phyloP scores from a whole-genome alignment of 768 basidiomycete species.

The Boletus bicolor region DNA sequence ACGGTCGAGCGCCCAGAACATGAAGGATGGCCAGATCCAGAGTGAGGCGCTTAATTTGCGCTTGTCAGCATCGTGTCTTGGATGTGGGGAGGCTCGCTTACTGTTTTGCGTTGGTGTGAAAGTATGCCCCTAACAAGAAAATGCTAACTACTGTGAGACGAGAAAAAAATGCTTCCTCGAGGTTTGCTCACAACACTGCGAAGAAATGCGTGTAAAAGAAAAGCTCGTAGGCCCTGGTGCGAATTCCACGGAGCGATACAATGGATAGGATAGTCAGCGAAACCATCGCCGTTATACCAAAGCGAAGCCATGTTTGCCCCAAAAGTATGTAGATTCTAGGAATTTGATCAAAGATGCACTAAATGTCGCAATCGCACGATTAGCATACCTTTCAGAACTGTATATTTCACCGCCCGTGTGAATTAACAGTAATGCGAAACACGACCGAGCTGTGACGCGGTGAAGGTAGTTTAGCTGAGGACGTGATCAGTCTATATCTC shows the following conservation, averaged over 20 bases:
- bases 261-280: constrained; percentile 43
- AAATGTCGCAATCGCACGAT: too few species aligned
- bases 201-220: constrained; percentile 51
- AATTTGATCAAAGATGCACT: not conserved
- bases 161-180: fast-evolving
- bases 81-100: constrained; percentile 6
- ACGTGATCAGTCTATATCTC: not conserved
- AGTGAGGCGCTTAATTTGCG: constrained; percentile 8
- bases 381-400: not conserved
- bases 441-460: constrained; percentile 46
- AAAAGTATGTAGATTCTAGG: not conserved
- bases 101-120: constrained; percentile 31
- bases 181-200: constrained; percentile 36
- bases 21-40: constrained; percentile 33
- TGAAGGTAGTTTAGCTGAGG: constrained; percentile 43
- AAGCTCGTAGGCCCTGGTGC: constrained; percentile 45
- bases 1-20: constrained; percentile 45
- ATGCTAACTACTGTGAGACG: constrained; percentile 18
- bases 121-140: constrained; percentile 40
- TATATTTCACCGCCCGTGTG: constrained; percentile 36
- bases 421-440: constrained; percentile 46
- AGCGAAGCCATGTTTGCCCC: constrained; percentile 19
- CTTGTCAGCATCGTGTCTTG: not conserved
- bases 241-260: constrained; percentile 48
- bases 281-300: constrained; percentile 36